phyloP scores from a whole-genome alignment of 2,329 filamentous ascomycete genomes.

The Fusarium musae region DNA sequence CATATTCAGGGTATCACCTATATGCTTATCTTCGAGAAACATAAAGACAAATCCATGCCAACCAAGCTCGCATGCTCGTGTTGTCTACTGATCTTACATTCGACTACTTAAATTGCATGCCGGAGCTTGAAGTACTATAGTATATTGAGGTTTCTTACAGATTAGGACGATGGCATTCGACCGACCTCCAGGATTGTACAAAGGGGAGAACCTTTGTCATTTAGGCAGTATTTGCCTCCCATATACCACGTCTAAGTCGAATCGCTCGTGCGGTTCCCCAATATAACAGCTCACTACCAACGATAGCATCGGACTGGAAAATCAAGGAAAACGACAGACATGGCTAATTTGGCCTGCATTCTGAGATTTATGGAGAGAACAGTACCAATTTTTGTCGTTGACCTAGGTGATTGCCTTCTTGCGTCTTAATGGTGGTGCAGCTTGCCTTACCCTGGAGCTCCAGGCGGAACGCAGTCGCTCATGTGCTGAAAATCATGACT shows the following conservation, averaged over 20 bases:
- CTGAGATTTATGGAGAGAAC: not conserved
- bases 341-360: not conserved
- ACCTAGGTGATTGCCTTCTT: not conserved
- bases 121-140: not conserved
- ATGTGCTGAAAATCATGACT: not conserved
- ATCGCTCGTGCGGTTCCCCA: no score
- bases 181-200: no score
- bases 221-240: no score
- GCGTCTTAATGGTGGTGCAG: not conserved
- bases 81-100: not conserved
- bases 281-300: not conserved
- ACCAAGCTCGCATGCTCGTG: not conserved
- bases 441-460: not conserved
- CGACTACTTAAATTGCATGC: not conserved
- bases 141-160: no score
- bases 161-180: not conserved
- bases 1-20: not conserved
- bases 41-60: not conserved
- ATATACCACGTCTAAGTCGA: no score
- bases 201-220: fast-evolving
- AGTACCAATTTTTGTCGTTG: not conserved
- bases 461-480: not conserved
- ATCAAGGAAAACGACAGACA: no score
- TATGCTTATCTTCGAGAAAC: not conserved
- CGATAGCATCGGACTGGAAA: not conserved